Base-by-base conservation (phyloP, 345 rosid genomes). In the Murraya koenigii region DNA sequence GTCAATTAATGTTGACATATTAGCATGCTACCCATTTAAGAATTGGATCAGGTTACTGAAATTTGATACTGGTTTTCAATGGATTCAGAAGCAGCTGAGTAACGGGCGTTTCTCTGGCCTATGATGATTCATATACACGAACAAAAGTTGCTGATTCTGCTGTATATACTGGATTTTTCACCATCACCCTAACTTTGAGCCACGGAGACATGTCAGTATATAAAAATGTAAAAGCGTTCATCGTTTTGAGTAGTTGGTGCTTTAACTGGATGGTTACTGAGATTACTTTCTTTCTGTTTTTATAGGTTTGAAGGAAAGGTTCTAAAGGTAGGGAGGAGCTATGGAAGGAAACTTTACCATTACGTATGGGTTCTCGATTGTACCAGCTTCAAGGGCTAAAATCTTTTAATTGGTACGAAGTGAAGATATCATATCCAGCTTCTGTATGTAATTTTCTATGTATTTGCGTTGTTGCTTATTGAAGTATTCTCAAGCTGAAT, bases 351-450 rank as follows among this genome's bases (percentile, higher is more conserved):
- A 88, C 86, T 60, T 75, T 92, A 52, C 89, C 90, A 11, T 78
- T 92, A 26, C 85, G 70, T 61, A 76, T 75, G 77, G 95, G 97
- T 81, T 89, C 90, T 78, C 84, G 89, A 47, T 74, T 85, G 59
- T 96, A 92, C 68, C 74, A 78, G 35, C 80, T 96, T 77, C 80
- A 88, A 69, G 93, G 92, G 69, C 86, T 96, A 35, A 96, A 90
- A 80, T 81, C 98, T 19, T 47, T 78, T 80, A 80, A 90, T 82
- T 88, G 93, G 97, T 94, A 94, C 63, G 97, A 92, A 96, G 97
- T 94, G 90, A 94, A 96, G 99, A 96, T 94, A 84, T 94, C 97
- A 17, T 92, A 91, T 78, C 99, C 99, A 71, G 97, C 97, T 86
- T 94, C 97, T 86, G 98, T 96, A 94, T 84, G 97, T 92, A 79